Base-by-base conservation (phyloP, 257 asterid species). In the Rauvolfia tetraphylla region DNA sequence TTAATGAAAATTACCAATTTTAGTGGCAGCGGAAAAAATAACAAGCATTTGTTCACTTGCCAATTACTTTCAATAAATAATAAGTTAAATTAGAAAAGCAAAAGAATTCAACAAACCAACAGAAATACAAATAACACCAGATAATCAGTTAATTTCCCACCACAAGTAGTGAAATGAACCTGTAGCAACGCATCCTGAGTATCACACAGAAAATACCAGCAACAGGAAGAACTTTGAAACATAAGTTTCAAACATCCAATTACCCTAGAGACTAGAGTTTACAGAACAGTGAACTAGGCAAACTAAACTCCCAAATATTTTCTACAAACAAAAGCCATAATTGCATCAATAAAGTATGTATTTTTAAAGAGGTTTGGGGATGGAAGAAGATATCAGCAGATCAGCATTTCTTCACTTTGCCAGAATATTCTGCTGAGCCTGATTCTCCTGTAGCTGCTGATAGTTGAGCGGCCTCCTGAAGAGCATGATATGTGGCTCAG, bases 401-500 rank as follows among this genome's bases (percentile, higher is more conserved):
- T 46, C 56, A 33, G 69, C 11, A 39, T 48, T 49, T 56, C 59
- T 72, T 84, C 88, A 85, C 80, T 87, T 83, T 51, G 89, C 91
- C 74, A 84, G 79, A 79, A 82, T 74, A 49, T 66, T 78, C 81
- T 80, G 85, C 81, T 84, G 84, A 42, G 88, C 88, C 79, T 82
- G 91, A 69, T 31, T 83, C 75, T 86, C 91, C 81, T 93, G 97
- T 90, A 87, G 95, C 83, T 90, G 98, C 86, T 91, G 97, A 82
- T 80, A 86, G 94, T 92, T 93, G 73, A 93, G 81, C 13, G 96
- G 85, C 98, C 98, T 89, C 91, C 98, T 88, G 81, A 93, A 93
- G 78, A 93, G 97, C 98, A 93, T 92, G 82, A 93, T 93, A 87
- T 93, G 98, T 51, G 98, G 97, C 90, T 93, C 98, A 3, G 98